A percentile compares a stretch with the other conserved stretches of the same genome.
Evolutionary conservation across 192 early-diverging fungal genomes (phyloP).

Genomic region (Haplosporangium gracile): DNA sequence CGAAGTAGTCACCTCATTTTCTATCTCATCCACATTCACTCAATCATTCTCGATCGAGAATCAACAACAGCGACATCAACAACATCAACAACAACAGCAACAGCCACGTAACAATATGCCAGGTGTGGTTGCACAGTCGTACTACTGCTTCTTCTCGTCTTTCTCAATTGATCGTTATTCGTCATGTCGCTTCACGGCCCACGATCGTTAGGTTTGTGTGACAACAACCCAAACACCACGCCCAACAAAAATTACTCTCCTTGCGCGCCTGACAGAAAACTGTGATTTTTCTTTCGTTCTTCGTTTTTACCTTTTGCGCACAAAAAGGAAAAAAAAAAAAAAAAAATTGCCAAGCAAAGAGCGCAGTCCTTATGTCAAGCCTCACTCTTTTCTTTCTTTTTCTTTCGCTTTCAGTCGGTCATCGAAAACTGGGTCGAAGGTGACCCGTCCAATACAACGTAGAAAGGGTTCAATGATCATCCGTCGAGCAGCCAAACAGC

Average conservation of each 20-base stretch:
- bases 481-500: not conserved
- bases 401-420: no score
- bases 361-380: no score
- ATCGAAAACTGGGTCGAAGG: not conserved
- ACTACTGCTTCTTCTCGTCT: no score
- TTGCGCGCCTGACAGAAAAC: not conserved
- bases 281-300: no score
- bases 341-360: no score
- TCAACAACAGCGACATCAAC: not conserved
- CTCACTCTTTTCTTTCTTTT: no score
- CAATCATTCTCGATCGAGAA: not conserved
- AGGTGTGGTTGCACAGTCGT: constrained; percentile 5
- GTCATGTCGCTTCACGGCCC: not conserved
- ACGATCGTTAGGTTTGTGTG: not conserved
- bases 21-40: not conserved
- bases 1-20: not conserved
- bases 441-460: not conserved
- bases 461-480: not conserved
- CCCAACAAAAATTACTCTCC: not conserved
- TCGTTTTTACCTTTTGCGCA: no score
- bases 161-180: not conserved
- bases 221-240: not conserved
- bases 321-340: no score
- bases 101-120: not conserved
- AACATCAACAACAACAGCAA: not conserved